Evolutionary conservation across 164 flowering plant species (phyloP), one percentile per base, ranked within the genome.

Genomic region (Tetrastigma voinierianum): DNA sequence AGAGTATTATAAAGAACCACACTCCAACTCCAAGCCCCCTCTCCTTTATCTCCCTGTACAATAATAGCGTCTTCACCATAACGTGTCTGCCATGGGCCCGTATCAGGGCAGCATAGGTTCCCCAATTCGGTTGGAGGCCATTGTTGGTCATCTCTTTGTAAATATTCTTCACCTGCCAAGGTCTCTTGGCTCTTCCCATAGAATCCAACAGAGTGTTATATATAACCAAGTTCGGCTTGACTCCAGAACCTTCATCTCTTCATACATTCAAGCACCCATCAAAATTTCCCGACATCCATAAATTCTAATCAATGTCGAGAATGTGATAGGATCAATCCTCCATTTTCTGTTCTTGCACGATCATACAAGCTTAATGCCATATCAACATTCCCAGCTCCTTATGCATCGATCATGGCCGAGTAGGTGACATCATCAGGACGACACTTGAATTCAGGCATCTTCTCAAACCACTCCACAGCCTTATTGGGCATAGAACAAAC

Each of bases 191-290:
- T 74, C 88, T 80, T 11, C 97, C 96, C 99, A 95, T 95, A 0
- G 90, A 87, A 84, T 90, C 97, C 75, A 90, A 67, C 76, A 95
- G 72, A 12, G 85, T 84, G 67, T 90, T 92, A 68, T 88, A 95
- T 6, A 81, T 68, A 45, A 77, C 82, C 77, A 83, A 64, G 74
- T 81, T 90, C 2, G 91, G 88, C 74, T 79, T 87, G 24, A 78
- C 84, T 9, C 88, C 88, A 88, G 75, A 52, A 91, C 96, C 82
- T 95, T 95, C 97, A 95, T 90, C 70, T 92, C 97, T 76, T 95
- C 86, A 71, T 80, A 92, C 92, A 81, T 87, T 95, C 84, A 92
- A 81, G 23, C 89, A 87, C 62, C 97, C 96, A 78, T 92, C 98
- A 77, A 66, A 95, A 70, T 95, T 89, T 49, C 91, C 88, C 0